phyloP scores from a whole-genome alignment of 179 eudicot species.

The Spinacia oleracea region DNA sequence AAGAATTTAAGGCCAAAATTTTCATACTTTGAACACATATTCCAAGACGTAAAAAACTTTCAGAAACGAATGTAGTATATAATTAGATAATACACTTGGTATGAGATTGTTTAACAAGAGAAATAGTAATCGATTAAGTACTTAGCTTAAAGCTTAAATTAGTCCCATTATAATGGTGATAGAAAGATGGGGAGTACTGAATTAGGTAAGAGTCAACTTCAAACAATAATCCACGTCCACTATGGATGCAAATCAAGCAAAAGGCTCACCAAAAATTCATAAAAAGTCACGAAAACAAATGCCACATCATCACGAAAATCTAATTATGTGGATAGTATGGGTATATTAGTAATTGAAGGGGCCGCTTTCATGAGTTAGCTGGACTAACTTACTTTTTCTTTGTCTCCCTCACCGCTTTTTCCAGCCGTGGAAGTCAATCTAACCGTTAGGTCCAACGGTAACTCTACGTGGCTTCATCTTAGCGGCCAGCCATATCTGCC shows the following conservation, averaged over 20 bases:
- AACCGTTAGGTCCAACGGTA: conserved; percentile 25
- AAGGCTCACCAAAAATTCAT: not conserved
- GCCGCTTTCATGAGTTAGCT: conserved; percentile 25
- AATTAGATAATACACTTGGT: too few relatives aligned
- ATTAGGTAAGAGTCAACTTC: conserved; percentile 15
- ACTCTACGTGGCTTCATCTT: conserved; percentile 27
- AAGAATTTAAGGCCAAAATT: too few relatives aligned
- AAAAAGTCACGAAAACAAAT: not conserved
- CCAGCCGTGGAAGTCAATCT: conserved; percentile 29
- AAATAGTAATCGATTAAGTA: not conserved
- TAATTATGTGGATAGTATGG: conserved; percentile 6
- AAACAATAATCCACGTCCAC: not conserved
- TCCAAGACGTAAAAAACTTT: too few relatives aligned
- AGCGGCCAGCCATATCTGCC: conserved; percentile 24
- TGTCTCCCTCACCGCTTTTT: not conserved
- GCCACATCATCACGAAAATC: conserved; percentile 23
- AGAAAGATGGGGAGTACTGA: not conserved
- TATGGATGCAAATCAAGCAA: not conserved
- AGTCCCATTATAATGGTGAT: not conserved
- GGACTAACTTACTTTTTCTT: conserved; percentile 25
- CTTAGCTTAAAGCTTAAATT: not conserved
- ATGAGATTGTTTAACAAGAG: not conserved
- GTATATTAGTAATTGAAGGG: conserved; percentile 4
- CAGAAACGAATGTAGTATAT: too few relatives aligned
- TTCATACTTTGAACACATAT: too few relatives aligned